These are phyloP conservation scores for Nicotiana tabacum DNA, from an alignment of 257 asterid species.

Conservation along the genomic window DNA sequence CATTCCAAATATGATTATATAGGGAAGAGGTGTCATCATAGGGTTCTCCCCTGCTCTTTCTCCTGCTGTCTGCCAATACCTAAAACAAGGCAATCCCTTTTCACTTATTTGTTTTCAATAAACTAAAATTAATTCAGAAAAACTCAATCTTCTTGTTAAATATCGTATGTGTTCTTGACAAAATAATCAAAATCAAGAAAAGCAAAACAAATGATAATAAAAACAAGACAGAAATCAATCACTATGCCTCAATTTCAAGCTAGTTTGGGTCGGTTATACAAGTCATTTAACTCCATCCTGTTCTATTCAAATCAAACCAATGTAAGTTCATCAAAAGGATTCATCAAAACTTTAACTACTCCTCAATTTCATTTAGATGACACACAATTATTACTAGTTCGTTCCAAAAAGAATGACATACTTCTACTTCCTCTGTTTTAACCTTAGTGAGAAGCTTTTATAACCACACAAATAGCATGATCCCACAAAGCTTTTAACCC, in stretches of 20 bases:
- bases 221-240: background rate
- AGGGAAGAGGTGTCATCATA: conserved; percentile 92
- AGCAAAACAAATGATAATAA: background rate
- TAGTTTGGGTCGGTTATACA: background rate
- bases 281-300: background rate
- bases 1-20: conserved; percentile 90
- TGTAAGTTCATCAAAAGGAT: background rate
- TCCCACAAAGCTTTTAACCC: too few species aligned
- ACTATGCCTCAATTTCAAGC: background rate
- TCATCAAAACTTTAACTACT: background rate
- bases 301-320: background rate
- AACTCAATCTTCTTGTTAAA: background rate
- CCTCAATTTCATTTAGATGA: too few species aligned
- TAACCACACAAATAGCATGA: too few species aligned
- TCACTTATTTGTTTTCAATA: background rate
- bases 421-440: too few species aligned
- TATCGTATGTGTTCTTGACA: background rate
- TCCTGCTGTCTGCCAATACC: conserved; percentile 95
- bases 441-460: too few species aligned
- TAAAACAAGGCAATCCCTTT: conserved; percentile 20
- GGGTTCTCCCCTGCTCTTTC: conserved; percentile 96
- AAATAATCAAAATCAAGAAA: background rate
- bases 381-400: too few species aligned
- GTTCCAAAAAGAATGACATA: too few species aligned
- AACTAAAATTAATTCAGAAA: background rate